Evolutionary conservation across 2,329 filamentous ascomycete species (phyloP), one percentile per base, ranked within the genome.

Genomic region (Botrytis tulipae): DNA sequence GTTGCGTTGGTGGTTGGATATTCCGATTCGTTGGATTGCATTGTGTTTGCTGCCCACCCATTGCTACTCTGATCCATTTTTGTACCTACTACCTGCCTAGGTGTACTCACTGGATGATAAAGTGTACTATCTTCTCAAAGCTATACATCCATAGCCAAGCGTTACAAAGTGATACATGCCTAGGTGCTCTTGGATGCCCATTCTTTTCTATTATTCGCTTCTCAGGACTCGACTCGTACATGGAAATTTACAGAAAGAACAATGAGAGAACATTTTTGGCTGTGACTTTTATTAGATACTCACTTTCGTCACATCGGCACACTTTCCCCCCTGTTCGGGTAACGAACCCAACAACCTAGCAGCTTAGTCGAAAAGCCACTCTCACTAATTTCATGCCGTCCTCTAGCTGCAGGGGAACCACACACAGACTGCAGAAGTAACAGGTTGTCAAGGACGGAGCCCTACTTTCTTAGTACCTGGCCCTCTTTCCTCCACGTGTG

Each of bases 381-480:
- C 46, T 67, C 46, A 54, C 63, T 66, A 66, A 66, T 51, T n/a
- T 25, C n/a, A 18, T 35, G 51, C 14, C 32, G 22, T 67, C 63
- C 18, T 18, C 29, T 54, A 67, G 25, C 65, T 40, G 22, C 65
- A 67, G 65, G 46, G 32, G 32, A n/a, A 48, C 51, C 40, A 67
- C 51, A 46, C 46, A 63, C 61, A 42, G 37, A 63, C 61, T 63
- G 25, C 37, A 40, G 32, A n/a, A 54, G 46, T 29, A 54, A 51
- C 46, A 42, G 42, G 46, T 54, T 68, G 65, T 68, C 65, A 68
- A 25, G 35, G n/a, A 54, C 65, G 35, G 48, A 57, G 48, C 48
- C 65, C 48, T 57, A 57, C 65, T 42, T 57, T 29, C 35, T 67
- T 57, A 57, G 35, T 57, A 42, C 25, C 40, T 68, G 25, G 32